Evolutionary conservation across 371 early-diverging fungal species (phyloP), one percentile per base, ranked within the genome.

Genomic region (Rhizopus stolonifer): DNA sequence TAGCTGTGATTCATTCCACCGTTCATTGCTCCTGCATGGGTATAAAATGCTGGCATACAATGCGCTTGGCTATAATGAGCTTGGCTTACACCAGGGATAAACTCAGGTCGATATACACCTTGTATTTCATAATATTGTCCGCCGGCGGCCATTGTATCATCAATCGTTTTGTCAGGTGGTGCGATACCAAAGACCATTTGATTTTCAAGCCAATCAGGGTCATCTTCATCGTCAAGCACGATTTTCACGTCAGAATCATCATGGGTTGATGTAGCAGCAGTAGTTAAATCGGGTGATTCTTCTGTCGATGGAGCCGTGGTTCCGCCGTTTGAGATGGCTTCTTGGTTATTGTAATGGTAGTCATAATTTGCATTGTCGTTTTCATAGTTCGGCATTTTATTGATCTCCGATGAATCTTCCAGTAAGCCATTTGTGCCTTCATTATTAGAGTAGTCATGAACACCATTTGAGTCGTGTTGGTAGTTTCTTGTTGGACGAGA

Each of bases 191-290:
- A 36, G n/a, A 36, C 4, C 6, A 14, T 36, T 36, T 36, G 36
- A 14, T n/a, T 36, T 36, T 36, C 36, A 15, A 36, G n/a, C 36
- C 36, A 15, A 11, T 36, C n/a, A n/a, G 36, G 36, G 14, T 36
- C 36, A 15, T 36, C 14, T 15, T 36, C 36, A 15, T 36, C 36
- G 15, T 36, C 36, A 8, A 36, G n/a, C 5, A n/a, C 14, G 14
- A 36, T 15, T 36, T n/a, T 36, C 36, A 36, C n/a, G 15, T 36
- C 36, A 36, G n/a, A n/a, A 36, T 36, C 36, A 36, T 36, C 36
- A 36, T 36, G 36, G 14, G n/a, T 14, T 14, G 9, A n/a, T n/a
- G 36, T 15, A n/a, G 36, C 36, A 5, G 36, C 14, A 5, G n/a
- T 1, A 36, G 36, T 15, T 36, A 36, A n/a, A n/a, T 36, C 36